Evolutionary conservation across 2,329 filamentous ascomycete genomes (phyloP), one percentile per base, ranked within the genome.

Genomic region (Knufia petricola): DNA sequence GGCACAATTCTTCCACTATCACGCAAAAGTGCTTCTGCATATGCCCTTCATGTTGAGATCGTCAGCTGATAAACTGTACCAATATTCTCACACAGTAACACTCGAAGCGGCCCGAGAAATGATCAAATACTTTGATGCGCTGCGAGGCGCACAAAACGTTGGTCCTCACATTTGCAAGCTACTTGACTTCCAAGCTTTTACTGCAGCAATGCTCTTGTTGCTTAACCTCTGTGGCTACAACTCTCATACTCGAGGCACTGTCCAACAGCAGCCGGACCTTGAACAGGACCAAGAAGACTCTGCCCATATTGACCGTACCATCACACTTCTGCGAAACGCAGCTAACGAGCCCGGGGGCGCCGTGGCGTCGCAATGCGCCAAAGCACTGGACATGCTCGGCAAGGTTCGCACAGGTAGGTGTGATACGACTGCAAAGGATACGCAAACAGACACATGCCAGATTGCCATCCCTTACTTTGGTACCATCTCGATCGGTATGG

Each of bases 121-220:
- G 44, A 62, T 73, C 20, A 50, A 52, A 13, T 52, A 62, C 9
- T 74, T 71, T 52, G 61, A 61, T 15, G 58, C 57, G 12, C 50
- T 70, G 4, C 63, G 67, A 46, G 57, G 58, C 17, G 58, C 52
- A 24, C 49, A 46, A 17, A 39, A 49, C 4, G 57, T 57, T 13
- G 60, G 59, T 10, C 59, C 65, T 4, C 65, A 67, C 41, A 57
- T 68, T 8, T 73, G 71, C 59, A 72, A 73, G 38, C 53, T 73
- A 30, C 61, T 70, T 40, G 72, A 76, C 51, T 75, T 75, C 43
- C 61, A 69, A 45, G 66, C 65, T 1, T 75, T 75, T 52, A 72
- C 63, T 1, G 65, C 67, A 3, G 65, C 69, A 12, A 65, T 73
- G 55, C 60, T 73, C 1, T 53, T 76, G 3, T 56, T 69, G 2